phyloP scores from a whole-genome alignment of 257 asterid species.

The Cinchona pubescens region DNA sequence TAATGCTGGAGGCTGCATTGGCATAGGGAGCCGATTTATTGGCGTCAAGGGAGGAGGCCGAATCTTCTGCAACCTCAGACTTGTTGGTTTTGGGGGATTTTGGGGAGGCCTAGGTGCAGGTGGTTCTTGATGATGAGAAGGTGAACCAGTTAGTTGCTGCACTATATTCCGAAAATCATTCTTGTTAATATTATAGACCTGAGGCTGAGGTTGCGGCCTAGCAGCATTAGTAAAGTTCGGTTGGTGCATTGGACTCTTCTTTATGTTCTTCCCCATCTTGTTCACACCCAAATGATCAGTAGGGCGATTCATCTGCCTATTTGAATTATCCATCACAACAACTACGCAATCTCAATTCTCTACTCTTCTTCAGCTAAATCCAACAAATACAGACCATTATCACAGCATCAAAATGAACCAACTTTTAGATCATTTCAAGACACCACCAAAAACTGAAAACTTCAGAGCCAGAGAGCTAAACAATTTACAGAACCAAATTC shows the following conservation, averaged over 20 bases:
- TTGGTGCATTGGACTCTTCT: slow-evolving; percentile 84
- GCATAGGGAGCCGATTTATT: slow-evolving; percentile 59
- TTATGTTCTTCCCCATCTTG: slow-evolving; percentile 77
- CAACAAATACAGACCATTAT: background rate
- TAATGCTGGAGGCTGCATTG: slow-evolving; percentile 46
- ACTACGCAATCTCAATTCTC: background rate
- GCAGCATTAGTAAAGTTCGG: slow-evolving; percentile 55
- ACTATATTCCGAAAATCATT: slow-evolving; percentile 82
- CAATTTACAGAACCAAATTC: background rate
- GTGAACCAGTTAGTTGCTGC: slow-evolving; percentile 88
- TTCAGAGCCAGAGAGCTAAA: background rate
- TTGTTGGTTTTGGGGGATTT: slow-evolving; percentile 60
- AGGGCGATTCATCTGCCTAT: slow-evolving; percentile 47
- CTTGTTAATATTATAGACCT: slow-evolving; percentile 86
- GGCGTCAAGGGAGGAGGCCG: slow-evolving; percentile 82
- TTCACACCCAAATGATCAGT: slow-evolving; percentile 71
- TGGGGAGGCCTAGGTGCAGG: slow-evolving; percentile 56
- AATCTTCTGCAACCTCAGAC: slow-evolving; percentile 69
- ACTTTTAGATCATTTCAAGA: background rate
- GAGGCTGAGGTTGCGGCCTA: slow-evolving; percentile 86
- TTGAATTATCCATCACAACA: slow-evolving; percentile 58
- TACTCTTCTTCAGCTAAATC: slow-evolving; percentile 14
- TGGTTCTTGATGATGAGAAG: slow-evolving; percentile 50
- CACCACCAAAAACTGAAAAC: background rate
- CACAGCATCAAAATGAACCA: slow-evolving; percentile 3